phyloP scores from a whole-genome alignment of 768 basidiomycete genomes.

The Paxillus ammoniavirescens region DNA sequence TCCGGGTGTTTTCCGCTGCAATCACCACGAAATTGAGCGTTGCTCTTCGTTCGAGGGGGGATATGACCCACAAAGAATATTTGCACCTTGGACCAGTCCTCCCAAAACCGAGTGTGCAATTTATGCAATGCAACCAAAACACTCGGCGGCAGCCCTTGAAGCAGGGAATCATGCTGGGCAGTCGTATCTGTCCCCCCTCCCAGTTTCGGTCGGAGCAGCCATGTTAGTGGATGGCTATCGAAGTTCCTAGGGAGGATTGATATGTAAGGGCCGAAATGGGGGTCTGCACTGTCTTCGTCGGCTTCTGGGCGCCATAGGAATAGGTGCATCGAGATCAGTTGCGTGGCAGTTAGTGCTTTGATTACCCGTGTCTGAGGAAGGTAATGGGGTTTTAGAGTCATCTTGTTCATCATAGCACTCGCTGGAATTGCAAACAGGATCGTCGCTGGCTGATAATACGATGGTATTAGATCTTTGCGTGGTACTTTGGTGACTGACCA shows the following conservation, averaged over 20 bases:
- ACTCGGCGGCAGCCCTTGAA: slow-evolving; percentile 49
- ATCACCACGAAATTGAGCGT: neutral
- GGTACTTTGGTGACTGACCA: neutral
- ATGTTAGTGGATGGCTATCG: slow-evolving; percentile 78
- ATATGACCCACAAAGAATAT: slow-evolving; percentile 49
- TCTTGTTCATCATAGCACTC: slow-evolving; percentile 66
- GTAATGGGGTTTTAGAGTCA: slow-evolving; percentile 64
- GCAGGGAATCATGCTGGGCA: slow-evolving; percentile 27
- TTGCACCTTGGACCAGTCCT: slow-evolving; percentile 57
- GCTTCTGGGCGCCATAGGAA: slow-evolving; percentile 56
- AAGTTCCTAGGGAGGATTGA: slow-evolving; percentile 74
- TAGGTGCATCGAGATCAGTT: slow-evolving; percentile 81
- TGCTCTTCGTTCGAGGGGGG: neutral
- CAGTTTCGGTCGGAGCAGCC: slow-evolving; percentile 44
- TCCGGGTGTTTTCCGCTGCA: slow-evolving; percentile 6
- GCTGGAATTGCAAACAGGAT: slow-evolving; percentile 71
- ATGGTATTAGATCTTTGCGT: neutral
- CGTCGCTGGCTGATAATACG: slow-evolving; percentile 44
- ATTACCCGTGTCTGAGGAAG: slow-evolving; percentile 29
- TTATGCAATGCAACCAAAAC: slow-evolving; percentile 40
- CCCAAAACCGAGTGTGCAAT: slow-evolving; percentile 47
- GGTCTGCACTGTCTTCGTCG: slow-evolving; percentile 47
- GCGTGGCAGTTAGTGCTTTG: slow-evolving; percentile 54
- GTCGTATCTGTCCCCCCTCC: neutral
- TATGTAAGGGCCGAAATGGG: slow-evolving; percentile 73